Conservation (phyloP, 352 stramenopile species). For the Phytophthora pisi region DNA sequence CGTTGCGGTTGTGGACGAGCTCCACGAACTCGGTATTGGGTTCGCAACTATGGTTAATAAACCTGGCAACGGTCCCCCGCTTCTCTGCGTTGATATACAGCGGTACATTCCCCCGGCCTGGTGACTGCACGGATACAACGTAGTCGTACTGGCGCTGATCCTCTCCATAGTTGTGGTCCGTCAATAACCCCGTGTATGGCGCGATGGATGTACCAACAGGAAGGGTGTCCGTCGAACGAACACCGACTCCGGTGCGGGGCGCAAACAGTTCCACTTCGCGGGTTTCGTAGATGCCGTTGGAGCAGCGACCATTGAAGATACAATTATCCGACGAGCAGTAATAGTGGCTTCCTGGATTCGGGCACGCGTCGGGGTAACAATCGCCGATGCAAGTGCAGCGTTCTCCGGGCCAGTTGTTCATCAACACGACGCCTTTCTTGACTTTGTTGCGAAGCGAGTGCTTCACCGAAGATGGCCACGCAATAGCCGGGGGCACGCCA, state of each 20-base stretch:
- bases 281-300: not conserved
- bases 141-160: not conserved
- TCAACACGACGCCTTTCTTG: not conserved
- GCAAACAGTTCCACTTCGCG: not conserved
- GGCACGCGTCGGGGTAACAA: not conserved
- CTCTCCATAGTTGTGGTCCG: not conserved
- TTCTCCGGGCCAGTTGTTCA: not conserved
- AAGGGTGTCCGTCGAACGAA: not conserved
- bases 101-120: not conserved
- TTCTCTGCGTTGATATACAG: constrained; percentile 1
- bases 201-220: not conserved
- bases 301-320: not conserved
- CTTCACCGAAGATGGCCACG: not conserved
- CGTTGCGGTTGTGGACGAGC: too few relatives aligned
- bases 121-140: not conserved
- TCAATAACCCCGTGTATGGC: not conserved
- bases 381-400: not conserved
- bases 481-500: too few relatives aligned
- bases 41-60: not conserved
- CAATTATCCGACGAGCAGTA: not conserved
- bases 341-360: not conserved
- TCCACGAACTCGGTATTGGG: constrained; percentile 3
- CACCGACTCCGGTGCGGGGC: not conserved
- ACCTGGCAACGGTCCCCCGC: constrained; percentile 1
- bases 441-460: not conserved